A percentile compares a stretch with the other conserved stretches of the same genome.
These are phyloP conservation scores for Scedosporium boydii DNA, from an alignment of 2,329 filamentous ascomycete genomes.

Conservation along the genomic window DNA sequence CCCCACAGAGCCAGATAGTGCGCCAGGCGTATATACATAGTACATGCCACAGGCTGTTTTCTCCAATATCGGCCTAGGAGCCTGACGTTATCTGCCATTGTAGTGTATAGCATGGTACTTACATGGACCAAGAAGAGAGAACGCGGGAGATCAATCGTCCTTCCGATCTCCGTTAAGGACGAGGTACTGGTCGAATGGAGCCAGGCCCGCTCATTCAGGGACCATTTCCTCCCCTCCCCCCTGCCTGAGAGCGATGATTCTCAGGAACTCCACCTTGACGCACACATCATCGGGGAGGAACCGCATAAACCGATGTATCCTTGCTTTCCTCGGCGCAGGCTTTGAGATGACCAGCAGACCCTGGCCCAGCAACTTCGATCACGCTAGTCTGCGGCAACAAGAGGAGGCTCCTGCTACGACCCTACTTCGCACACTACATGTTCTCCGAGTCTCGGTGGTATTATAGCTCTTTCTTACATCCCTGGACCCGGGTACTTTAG, in stretches of 20 bases:
- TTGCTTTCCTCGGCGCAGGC: background rate
- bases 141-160: background rate
- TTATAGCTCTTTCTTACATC: background rate
- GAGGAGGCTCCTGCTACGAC: constrained; percentile 3
- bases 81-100: background rate
- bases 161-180: background rate
- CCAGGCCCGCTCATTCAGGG: background rate
- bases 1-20: background rate
- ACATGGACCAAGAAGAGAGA: background rate
- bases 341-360: background rate
- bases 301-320: background rate
- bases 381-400: background rate
- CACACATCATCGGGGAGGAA: background rate
- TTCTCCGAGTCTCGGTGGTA: background rate
- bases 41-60: background rate
- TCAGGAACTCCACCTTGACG: background rate
- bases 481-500: background rate
- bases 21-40: background rate
- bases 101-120: background rate
- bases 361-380: background rate
- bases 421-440: background rate
- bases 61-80: background rate
- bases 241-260: background rate
- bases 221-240: background rate
- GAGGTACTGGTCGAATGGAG: background rate